Evolutionary conservation across 768 basidiomycete species (phyloP), one percentile per base, ranked within the genome.

Genomic region (Rubroboletus pulcherrimus): DNA sequence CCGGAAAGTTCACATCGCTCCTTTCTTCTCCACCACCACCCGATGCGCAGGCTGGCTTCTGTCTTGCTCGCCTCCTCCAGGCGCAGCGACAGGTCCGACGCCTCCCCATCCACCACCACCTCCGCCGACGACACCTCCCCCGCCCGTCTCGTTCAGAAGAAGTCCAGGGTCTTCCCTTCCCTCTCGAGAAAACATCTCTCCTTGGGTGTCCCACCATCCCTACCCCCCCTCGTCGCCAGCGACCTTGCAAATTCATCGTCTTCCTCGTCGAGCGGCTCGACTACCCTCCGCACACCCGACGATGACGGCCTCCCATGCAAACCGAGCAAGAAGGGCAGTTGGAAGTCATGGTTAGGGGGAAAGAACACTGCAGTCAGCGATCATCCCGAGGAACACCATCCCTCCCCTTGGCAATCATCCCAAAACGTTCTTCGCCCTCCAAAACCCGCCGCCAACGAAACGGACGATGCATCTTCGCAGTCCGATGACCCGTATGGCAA

Each of bases 31-130:
- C 47, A 54, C 70, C 58, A 65, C 62, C 65, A 65, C 39, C 55
- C 60, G 58, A 88, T 88, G 86, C 84, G 84, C 65, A 82, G 86
- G 62, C 72, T 89, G 66, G 79, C 79, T 54, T 80, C 84, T 49
- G 80, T 83, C 63, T 82, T 89, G 61, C 64, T 84, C 60, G 60
- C 69, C 65, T 67, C 70, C 35, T 69, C 74, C 65, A 76, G 75
- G 61, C 66, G 65, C 51, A 48, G 49, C 29, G 67, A 72, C 70
- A 67, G 62, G 59, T 53, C 65, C n/a, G 61, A 67, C 54, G 54
- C 49, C 14, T 41, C 59, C 21, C 34, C 63, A 5, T 37, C 51
- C 31, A 55, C 59, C 45, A 52, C 65, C 38, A 39, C 64, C 35
- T 49, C 66, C 5, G 47, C 56, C 45, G 58, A 68, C 43, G 62